Percentiles rank a stretch among this genome's conserved stretches.
These are phyloP conservation scores for Ballota nigra DNA, from an alignment of 257 asterid genomes.

Conservation along the genomic window DNA sequence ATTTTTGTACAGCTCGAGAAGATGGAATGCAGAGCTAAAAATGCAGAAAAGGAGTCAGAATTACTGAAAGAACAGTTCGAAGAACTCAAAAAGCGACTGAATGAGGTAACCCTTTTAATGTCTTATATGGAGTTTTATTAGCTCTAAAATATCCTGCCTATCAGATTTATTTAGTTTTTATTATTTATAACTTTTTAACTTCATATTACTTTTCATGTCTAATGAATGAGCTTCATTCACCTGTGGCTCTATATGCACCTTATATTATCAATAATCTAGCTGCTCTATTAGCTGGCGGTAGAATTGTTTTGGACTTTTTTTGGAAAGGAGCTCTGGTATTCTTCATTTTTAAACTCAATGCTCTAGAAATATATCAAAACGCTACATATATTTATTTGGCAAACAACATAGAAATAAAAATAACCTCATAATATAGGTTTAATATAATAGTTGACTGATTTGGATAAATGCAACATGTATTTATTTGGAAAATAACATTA, in stretches of 20 bases:
- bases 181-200: not conserved
- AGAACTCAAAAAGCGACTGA: slow-evolving; percentile 53
- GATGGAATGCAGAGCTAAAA: slow-evolving; percentile 78
- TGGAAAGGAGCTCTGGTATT: slow-evolving; percentile 3
- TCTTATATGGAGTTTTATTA: not conserved
- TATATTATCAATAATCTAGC: not conserved
- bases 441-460: not conserved
- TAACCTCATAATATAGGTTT: slow-evolving; percentile 10
- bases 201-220: slow-evolving; percentile 10
- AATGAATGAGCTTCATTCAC: slow-evolving; percentile 19
- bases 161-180: slow-evolving; percentile 12
- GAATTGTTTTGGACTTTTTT: not conserved
- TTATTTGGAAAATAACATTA: not conserved
- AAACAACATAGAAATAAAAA: not conserved
- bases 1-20: slow-evolving; percentile 66
- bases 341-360: slow-evolving; percentile 2
- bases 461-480: not conserved
- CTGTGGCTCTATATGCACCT: slow-evolving; percentile 3
- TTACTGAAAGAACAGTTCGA: slow-evolving; percentile 65
- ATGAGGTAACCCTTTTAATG: slow-evolving; percentile 50
- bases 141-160: slow-evolving; percentile 1
- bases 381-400: slow-evolving; percentile 3
- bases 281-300: not conserved
- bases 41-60: slow-evolving; percentile 78
- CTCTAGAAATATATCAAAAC: slow-evolving; percentile 10